Base-by-base conservation (phyloP, 345 rosid species). In the Melaleuca quinquenervia region DNA sequence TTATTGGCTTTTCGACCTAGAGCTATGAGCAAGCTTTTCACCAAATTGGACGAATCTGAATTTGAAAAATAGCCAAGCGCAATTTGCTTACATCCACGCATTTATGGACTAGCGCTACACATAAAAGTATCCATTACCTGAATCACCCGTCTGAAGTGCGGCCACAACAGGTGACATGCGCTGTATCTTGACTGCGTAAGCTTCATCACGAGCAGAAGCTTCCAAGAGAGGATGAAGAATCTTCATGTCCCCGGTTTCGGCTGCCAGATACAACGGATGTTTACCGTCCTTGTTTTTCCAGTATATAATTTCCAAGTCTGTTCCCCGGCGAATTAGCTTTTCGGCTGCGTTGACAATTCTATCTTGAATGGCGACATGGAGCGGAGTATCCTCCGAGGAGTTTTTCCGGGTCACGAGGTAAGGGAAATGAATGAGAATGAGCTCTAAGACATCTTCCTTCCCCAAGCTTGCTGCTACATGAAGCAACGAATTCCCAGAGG, bases 61-160 rank as follows among this genome's bases (percentile, higher is more conserved):
- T 64, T 16, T 29, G 76, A 64, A 64, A 64, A 29, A 62, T 2
- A 64, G 44, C 45, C 3, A 0, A 64, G 45, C 32, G 44, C 76
- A 62, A 32, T 15, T 29, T 16, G 29, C 75, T 62, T 16, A 64
- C 24, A 8, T 8, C 45, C 32, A 32, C 32, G 78, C 0, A 0
- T 64, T 20, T 32, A 0, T 32, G 78, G 24, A 1, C 48, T 70
- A 8, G 24, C 32, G 16, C 24, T 5, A 32, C 78, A 1, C 3
- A 5, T 8, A 8, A 5, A 8, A 32, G 1, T 4, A 32, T 32
- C 3, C 3, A 16, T 64, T 64, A 64, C 78, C 45, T 64, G 0
- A 11, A 1, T n/a, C 0, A 1, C 0, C 0, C 18, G 0, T 6
- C 22, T 6, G 0, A 4, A 64, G 0, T 16, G 78, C 12, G 7